A percentile compares a stretch with the other conserved stretches of the same genome.
Evolutionary conservation across 768 basidiomycete species (phyloP).

Genomic region (Guyanaporus albipodus): DNA sequence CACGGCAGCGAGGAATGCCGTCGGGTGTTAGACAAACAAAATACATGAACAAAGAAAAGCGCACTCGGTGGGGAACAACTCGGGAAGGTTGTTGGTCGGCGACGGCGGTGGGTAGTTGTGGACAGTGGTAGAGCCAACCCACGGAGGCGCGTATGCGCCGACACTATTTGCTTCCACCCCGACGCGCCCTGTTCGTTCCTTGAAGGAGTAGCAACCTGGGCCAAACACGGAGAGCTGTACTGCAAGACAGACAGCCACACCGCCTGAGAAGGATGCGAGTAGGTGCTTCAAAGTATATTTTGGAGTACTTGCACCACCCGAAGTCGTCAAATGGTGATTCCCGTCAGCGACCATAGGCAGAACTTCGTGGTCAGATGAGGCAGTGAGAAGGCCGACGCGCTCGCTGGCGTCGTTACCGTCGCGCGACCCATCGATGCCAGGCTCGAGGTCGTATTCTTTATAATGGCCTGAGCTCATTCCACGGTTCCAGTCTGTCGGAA

Average conservation of each 20-base stretch:
- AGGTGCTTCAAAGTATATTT: slow-evolving; percentile 33
- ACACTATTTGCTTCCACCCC: slow-evolving; percentile 9
- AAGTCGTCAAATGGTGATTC: slow-evolving; percentile 1
- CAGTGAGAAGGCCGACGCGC: slow-evolving; percentile 37
- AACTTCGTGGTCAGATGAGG: slow-evolving; percentile 8
- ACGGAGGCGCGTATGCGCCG: slow-evolving; percentile 51
- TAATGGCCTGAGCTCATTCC: slow-evolving; percentile 10
- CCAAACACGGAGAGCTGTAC: slow-evolving; percentile 42
- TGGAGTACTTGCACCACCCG: slow-evolving; percentile 15
- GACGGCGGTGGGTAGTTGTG: slow-evolving; percentile 69
- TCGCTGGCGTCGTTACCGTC: slow-evolving; percentile 20
- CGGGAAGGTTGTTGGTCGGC: slow-evolving; percentile 70
- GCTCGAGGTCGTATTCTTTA: slow-evolving; percentile 44
- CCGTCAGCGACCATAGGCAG: slow-evolving; percentile 1
- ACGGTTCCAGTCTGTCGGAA: no score
- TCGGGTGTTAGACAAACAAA: not conserved
- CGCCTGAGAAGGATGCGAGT: slow-evolving; percentile 49
- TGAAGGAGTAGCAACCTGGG: slow-evolving; percentile 31
- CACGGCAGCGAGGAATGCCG: not conserved
- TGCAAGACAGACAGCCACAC: slow-evolving; percentile 46
- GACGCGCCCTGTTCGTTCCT: not conserved
- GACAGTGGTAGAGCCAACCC: slow-evolving; percentile 67
- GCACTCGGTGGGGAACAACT: slow-evolving; percentile 64
- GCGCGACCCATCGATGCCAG: slow-evolving; percentile 5
- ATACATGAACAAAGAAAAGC: not conserved